Percentiles rank a stretch among this genome's conserved stretches.
Conservation (phyloP, 352 stramenopile species). For the Phytophthora pisi region DNA sequence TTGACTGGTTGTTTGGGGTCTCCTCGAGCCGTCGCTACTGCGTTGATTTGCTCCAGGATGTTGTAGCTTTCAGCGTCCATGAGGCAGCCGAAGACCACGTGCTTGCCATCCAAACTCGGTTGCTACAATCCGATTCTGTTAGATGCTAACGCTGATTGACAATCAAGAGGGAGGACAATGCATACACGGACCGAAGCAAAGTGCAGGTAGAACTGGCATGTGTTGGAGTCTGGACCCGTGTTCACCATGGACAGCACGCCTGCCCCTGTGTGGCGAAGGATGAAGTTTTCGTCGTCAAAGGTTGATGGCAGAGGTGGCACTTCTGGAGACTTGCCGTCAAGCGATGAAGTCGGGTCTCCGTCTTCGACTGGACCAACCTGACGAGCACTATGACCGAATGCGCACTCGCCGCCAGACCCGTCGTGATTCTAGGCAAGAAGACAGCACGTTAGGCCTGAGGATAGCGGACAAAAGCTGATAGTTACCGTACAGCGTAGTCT, state of each 20-base stretch:
- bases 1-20: constrained; percentile 54
- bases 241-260: constrained; percentile 96
- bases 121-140: constrained; percentile 17
- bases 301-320: constrained; percentile 15
- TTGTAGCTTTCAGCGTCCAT: constrained; percentile 54
- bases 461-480: neutral
- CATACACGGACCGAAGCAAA: constrained; percentile 5
- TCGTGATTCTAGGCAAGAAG: constrained; percentile 63
- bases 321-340: constrained; percentile 11
- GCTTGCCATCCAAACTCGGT: constrained; percentile 71
- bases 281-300: constrained; percentile 97
- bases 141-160: neutral
- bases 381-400: constrained; percentile 64
- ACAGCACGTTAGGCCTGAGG: neutral
- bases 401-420: constrained; percentile 82
- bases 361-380: constrained; percentile 1
- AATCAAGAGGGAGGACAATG: neutral
- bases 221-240: constrained; percentile 94
- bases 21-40: constrained; percentile 52
- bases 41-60: constrained; percentile 55
- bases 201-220: constrained; percentile 96
- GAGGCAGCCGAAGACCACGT: constrained; percentile 82
- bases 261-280: constrained; percentile 83
- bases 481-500: constrained; percentile 77
- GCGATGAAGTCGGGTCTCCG: constrained; percentile 13